Base-by-base conservation (phyloP, 2,329 filamentous ascomycete species). In the Aspergillus pseudonomiae region DNA sequence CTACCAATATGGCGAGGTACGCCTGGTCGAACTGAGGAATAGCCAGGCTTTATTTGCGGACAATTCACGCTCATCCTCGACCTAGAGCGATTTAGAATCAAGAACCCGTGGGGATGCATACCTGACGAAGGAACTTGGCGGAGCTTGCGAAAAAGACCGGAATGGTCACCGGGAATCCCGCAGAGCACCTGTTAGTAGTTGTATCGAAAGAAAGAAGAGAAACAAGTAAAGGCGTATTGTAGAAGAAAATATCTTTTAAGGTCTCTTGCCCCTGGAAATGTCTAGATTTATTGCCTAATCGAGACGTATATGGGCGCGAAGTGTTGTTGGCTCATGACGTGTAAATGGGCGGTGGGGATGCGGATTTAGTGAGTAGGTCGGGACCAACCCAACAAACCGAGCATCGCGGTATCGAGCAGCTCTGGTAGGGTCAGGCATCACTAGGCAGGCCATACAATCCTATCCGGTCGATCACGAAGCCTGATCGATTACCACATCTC, bases 331-430 rank as follows among this genome's bases (percentile, higher is more conserved):
- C 24, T 52, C 55, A 48, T 61, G 58, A 61, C 55, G 59, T 60
- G 64, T 63, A 60, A 41, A 56, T 59, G 54, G 59, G 59, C 41
- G 61, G 61, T 62, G 61, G 59, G 48, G 61, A 39, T 62, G 63
- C 43, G 57, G 53, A 16, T 41, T 60, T 48, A 61, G 58, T 21
- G 52, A 46, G 48, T 39, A 53, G 52, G 48, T 54, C 46, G 43
- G 59, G 32, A 36, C 61, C 61, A 61, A 54, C 52, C 32, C 43
- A 63, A 34, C 58, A 26, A 48, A 36, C 12, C 11, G 52, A 48
- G 32, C 36, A 45, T 41, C 46, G 16, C 34, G 24, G 11, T 54
- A 52, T 24, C 39, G 36, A 30, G n/a, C 39, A 26, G 45, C 48
- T 11, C 34, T 14, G 16, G 58, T 6, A 28, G 36, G 58, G 32